Conservation (phyloP, 2,329 filamentous ascomycete species). For the Aspergillus sergii region DNA sequence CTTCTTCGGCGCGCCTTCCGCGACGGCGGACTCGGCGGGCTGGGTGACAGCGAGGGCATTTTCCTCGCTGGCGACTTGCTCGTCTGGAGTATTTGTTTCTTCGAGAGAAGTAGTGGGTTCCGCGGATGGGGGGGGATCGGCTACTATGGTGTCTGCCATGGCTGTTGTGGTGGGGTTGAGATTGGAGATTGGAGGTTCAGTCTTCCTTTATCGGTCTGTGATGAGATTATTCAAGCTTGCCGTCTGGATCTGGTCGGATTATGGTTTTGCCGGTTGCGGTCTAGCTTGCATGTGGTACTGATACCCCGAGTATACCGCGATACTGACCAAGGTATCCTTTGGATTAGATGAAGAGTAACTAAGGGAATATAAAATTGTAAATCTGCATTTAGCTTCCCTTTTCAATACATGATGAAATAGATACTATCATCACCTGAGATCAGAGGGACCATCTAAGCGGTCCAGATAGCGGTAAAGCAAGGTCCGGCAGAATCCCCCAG, state of each 20-base stretch:
- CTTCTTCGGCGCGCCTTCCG: conserved; percentile 40
- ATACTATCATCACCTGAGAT: neutral
- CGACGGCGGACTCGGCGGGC: conserved; percentile 21
- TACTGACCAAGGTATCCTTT: neutral
- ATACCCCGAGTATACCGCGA: neutral
- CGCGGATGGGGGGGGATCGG: conserved; percentile 46
- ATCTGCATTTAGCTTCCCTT: neutral
- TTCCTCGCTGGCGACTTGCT: conserved; percentile 10
- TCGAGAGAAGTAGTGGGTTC: conserved; percentile 42
- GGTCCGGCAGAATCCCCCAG: neutral
- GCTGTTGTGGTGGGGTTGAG: conserved; percentile 2
- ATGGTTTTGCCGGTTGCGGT: neutral
- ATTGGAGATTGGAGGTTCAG: neutral
- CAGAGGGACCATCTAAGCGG: neutral
- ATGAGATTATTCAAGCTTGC: neutral
- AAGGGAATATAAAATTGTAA: neutral
- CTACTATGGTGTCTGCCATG: conserved; percentile 34
- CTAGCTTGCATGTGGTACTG: neutral
- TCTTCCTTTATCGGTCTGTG: neutral
- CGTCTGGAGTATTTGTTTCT: neutral
- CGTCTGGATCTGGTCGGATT: neutral
- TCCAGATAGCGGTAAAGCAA: neutral
- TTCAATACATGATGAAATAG: neutral
- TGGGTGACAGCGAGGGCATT: conserved; percentile 19
- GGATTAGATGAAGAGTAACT: neutral